These are phyloP conservation scores for Neonectria ditissima DNA, from an alignment of 2,329 filamentous ascomycete species.

Conservation along the genomic window DNA sequence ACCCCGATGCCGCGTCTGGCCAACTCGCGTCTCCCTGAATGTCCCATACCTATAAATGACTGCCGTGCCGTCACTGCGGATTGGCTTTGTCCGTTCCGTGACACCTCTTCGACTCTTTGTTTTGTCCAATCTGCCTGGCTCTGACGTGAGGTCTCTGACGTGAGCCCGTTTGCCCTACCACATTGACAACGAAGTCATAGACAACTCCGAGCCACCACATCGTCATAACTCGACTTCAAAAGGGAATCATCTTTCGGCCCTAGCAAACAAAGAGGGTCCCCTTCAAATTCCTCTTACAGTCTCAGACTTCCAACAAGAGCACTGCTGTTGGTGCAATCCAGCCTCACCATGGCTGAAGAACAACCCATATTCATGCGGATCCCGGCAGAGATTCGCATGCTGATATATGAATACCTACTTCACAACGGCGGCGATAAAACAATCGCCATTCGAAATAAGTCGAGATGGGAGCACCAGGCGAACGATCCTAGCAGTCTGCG, in stretches of 20 bases:
- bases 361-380: slow-evolving; percentile 48
- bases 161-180: slow-evolving; percentile 26
- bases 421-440: slow-evolving; percentile 53
- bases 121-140: slow-evolving; percentile 11
- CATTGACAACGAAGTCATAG: slow-evolving; percentile 12
- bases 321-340: slow-evolving; percentile 1
- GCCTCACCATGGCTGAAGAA: slow-evolving; percentile 35
- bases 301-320: not conserved
- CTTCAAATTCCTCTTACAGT: not conserved
- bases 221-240: not conserved
- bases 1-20: slow-evolving; percentile 21
- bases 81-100: not conserved
- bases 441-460: slow-evolving; percentile 56
- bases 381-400: slow-evolving; percentile 56
- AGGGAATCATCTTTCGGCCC: slow-evolving; percentile 3
- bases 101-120: slow-evolving; percentile 26
- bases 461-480: slow-evolving; percentile 40
- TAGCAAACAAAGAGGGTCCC: not conserved
- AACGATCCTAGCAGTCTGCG: slow-evolving; percentile 41
- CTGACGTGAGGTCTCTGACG: slow-evolving; percentile 35
- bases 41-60: slow-evolving; percentile 37
- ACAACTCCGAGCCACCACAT: slow-evolving; percentile 20
- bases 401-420: slow-evolving; percentile 59
- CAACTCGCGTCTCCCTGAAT: slow-evolving; percentile 5
- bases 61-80: slow-evolving; percentile 7